Conservation (phyloP, 2,329 filamentous ascomycete genomes). For the Rhynchosporium agropyri region DNA sequence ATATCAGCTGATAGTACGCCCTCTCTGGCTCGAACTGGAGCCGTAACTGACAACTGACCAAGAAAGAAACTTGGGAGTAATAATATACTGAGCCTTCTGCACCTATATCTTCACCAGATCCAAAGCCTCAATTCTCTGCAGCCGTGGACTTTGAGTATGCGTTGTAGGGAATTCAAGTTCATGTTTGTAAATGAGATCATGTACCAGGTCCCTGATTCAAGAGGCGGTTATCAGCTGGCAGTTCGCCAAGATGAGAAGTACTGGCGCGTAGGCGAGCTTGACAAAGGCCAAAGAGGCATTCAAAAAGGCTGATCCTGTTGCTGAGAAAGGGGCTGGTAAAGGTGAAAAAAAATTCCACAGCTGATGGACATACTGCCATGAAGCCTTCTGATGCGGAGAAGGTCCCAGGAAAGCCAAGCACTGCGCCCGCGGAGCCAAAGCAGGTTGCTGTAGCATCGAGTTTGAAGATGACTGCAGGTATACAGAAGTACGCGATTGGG, state of each 20-base stretch:
- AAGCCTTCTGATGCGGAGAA: background rate
- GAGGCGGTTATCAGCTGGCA: constrained; percentile 3
- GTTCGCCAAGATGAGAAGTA: background rate
- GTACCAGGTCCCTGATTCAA: background rate
- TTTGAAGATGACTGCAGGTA: constrained; percentile 12
- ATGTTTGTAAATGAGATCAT: constrained; percentile 2
- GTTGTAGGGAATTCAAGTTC: background rate
- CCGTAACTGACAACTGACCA: background rate
- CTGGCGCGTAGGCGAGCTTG: background rate
- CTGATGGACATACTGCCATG: background rate
- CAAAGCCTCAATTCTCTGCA: constrained; percentile 4
- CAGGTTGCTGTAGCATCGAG: background rate
- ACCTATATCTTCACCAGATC: background rate
- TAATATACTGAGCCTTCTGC: background rate
- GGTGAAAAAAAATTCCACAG: background rate
- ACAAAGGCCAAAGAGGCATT: background rate
- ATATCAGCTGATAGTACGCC: background rate
- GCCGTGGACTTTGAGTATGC: background rate
- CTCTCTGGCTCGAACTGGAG: background rate
- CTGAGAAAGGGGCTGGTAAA: background rate
- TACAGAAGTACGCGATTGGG: constrained; percentile 5
- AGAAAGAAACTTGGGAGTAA: constrained; percentile 8
- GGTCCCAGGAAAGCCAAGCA: background rate
- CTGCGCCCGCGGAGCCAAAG: background rate
- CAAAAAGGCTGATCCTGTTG: background rate